Evolutionary conservation across 2,329 filamentous ascomycete species (phyloP).

Genomic region (Penicillium fuscoglaucum): DNA sequence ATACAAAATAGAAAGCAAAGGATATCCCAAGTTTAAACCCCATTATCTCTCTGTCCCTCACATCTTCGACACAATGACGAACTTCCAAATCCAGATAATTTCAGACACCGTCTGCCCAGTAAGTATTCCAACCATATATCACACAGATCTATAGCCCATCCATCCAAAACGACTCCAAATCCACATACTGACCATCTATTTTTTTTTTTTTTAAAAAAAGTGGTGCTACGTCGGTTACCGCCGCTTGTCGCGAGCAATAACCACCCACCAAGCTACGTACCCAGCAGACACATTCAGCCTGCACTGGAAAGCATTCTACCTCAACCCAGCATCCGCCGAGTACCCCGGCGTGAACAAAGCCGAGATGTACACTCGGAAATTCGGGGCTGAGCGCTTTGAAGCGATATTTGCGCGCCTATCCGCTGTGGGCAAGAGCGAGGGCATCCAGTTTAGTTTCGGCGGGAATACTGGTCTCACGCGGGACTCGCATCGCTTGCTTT

Average conservation of each 20-base stretch:
- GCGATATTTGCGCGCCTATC: slow-evolving; percentile 61
- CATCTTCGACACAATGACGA: slow-evolving; percentile 58
- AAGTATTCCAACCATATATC: slow-evolving; percentile 3
- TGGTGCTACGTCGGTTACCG: slow-evolving; percentile 79
- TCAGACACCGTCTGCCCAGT: slow-evolving; percentile 79
- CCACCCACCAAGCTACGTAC: slow-evolving; percentile 62
- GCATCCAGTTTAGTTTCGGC: slow-evolving; percentile 71
- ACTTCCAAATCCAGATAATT: slow-evolving; percentile 73
- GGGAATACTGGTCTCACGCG: slow-evolving; percentile 74
- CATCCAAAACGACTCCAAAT: slow-evolving; percentile 1
- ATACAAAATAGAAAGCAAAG: neutral
- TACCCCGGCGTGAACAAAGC: slow-evolving; percentile 53
- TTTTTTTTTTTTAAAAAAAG: slow-evolving; percentile 19
- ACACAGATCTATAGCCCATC: neutral
- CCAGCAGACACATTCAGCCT: slow-evolving; percentile 71
- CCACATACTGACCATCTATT: slow-evolving; percentile 1
- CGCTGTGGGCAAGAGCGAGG: slow-evolving; percentile 61
- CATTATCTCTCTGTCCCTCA: neutral
- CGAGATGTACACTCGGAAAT: slow-evolving; percentile 61
- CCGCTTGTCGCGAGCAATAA: slow-evolving; percentile 71
- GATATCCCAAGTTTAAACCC: neutral
- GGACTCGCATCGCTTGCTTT: slow-evolving; percentile 74
- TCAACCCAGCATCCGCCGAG: slow-evolving; percentile 65
- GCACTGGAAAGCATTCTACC: slow-evolving; percentile 77
- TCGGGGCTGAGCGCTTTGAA: slow-evolving; percentile 60